Percentiles rank a stretch among this genome's conserved stretches.
Conservation (phyloP, 441 rosid species). For the Melastoma candidum region DNA sequence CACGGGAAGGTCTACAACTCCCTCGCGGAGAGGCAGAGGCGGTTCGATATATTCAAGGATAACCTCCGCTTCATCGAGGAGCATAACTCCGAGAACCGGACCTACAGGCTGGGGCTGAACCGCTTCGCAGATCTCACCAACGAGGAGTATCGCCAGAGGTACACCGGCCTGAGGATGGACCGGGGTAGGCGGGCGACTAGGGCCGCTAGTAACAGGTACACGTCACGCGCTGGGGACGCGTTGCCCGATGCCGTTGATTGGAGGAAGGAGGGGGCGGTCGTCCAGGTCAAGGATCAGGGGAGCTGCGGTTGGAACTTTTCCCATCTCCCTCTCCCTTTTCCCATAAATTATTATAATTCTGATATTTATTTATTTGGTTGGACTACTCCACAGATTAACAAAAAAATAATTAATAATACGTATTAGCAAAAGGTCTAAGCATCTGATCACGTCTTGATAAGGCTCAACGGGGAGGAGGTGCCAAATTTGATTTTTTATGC, state of each 20-base stretch:
- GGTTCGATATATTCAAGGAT: slow-evolving; percentile 74
- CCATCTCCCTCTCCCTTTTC: not conserved
- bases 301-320: slow-evolving; percentile 48
- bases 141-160: slow-evolving; percentile 74
- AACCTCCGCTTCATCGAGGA: slow-evolving; percentile 70
- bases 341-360: not conserved
- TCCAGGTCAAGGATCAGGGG: slow-evolving; percentile 76
- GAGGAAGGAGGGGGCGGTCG: slow-evolving; percentile 85
- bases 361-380: not conserved
- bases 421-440: too few relatives aligned
- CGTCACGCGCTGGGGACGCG: slow-evolving; percentile 47
- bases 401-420: too few relatives aligned
- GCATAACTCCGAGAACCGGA: slow-evolving; percentile 47
- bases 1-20: slow-evolving; percentile 63
- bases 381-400: too few relatives aligned
- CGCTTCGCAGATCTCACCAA: slow-evolving; percentile 84
- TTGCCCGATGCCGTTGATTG: slow-evolving; percentile 74
- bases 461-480: too few relatives aligned
- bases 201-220: slow-evolving; percentile 33
- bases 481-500: too few relatives aligned
- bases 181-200: slow-evolving; percentile 24
- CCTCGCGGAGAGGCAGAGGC: slow-evolving; percentile 56
- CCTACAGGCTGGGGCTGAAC: slow-evolving; percentile 58
- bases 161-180: slow-evolving; percentile 39
- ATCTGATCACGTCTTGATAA: too few relatives aligned